Evolutionary conservation across 2,329 filamentous ascomycete species (phyloP), one percentile per base, ranked within the genome.

Genomic region (Clonostachys byssicola): DNA sequence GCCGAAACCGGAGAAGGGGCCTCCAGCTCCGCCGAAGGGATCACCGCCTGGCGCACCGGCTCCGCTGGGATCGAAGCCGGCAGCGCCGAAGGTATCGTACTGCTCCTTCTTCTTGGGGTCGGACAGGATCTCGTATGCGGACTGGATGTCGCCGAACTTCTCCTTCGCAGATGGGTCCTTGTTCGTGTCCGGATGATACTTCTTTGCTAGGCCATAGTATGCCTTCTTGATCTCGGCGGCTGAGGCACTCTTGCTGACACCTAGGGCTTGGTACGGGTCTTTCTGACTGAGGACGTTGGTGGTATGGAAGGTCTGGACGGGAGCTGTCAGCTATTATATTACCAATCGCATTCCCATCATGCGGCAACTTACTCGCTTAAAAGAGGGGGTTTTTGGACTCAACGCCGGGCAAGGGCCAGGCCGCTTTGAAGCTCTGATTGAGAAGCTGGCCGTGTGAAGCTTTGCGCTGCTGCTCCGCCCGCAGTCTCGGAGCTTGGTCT

Each of bases 111-210:
- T 99, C 68, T 95, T 86, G 5, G 92, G 78, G 62, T 99, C 94
- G 42, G 90, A 95, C 8, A 99, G 76, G 40, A 96, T 77, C 67
- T 99, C 94, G 69, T 99, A 99, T 20, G 94, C 90, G 34, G 88
- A 82, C 67, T 99, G 94, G 47, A 95, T 89, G 57, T 96, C 92
- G 53, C 86, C 81, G 60, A 99, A 99, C 60, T 88, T 92, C 59
- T 97, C 94, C 65, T 97, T 97, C 35, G 94, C 92, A n/a, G 75
- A 79, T 4, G 89, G 67, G 57, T 97, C 94, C 67, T 97, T 97
- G 76, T 97, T 99, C 35, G 94, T 97, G 65, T 99, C 94, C 9
- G 94, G 94, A 60, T 99, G 94, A 64, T 83, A 99, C 63, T 97
- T 99, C 70, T 99, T 99, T 17, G 94, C 94, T 49, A 97, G 76